Percentiles rank a stretch among this genome's conserved stretches.
Conservation (phyloP, 257 asterid genomes). For the Striga asiatica region DNA sequence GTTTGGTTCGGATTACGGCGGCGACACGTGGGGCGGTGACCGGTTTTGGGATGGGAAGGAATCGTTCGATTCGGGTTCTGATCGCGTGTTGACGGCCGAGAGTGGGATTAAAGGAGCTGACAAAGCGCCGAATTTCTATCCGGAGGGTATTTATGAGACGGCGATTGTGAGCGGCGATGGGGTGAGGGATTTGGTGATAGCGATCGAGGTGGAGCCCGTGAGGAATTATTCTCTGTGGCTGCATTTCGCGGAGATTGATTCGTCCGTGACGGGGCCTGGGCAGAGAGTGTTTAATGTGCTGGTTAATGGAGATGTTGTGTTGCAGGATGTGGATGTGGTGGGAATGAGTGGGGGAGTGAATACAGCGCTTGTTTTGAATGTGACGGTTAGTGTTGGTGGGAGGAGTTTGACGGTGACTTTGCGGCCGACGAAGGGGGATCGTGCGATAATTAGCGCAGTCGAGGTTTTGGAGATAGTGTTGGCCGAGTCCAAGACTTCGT, state of each 20-base stretch:
- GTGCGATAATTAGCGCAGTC: constrained; percentile 63
- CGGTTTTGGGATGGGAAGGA: constrained; percentile 64
- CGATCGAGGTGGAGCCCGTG: constrained; percentile 78
- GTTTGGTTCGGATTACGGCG: constrained; percentile 70
- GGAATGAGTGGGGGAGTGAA: constrained; percentile 56
- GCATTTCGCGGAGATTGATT: constrained; percentile 91
- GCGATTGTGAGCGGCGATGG: constrained; percentile 53
- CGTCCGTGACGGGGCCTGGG: constrained; percentile 51
- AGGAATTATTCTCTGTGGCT: constrained; percentile 85
- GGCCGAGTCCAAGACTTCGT: constrained; percentile 79
- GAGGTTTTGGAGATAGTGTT: constrained; percentile 74
- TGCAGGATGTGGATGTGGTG: constrained; percentile 55
- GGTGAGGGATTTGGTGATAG: constrained; percentile 51
- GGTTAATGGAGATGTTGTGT: constrained; percentile 52
- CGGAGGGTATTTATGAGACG: constrained; percentile 69
- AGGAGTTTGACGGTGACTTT: constrained; percentile 70
- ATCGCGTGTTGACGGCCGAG: constrained; percentile 26
- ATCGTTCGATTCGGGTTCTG: constrained; percentile 52
- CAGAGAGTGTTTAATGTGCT: constrained; percentile 68
- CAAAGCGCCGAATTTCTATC: constrained; percentile 73
- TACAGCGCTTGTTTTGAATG: constrained; percentile 71
- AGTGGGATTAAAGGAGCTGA: constrained; percentile 41
- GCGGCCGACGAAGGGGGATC: constrained; percentile 56
- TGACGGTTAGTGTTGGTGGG: constrained; percentile 66
- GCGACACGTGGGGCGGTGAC: constrained; percentile 91